Conservation (phyloP, 1,284 basidiomycete species). For the Tilletia indica region DNA sequence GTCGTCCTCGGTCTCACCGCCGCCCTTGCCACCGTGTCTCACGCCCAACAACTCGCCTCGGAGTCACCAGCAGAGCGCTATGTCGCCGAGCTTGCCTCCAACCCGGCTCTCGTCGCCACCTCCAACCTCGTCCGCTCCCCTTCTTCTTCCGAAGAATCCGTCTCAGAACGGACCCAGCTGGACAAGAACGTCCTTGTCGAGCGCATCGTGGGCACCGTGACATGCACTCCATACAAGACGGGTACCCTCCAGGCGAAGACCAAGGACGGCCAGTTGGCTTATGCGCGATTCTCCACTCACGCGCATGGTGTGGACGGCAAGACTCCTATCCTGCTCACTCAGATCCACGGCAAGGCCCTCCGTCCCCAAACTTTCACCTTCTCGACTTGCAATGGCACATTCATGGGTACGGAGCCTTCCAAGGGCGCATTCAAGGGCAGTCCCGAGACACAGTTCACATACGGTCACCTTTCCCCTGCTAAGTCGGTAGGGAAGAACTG, state of each 20-base stretch:
- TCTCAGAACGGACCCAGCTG: background rate
- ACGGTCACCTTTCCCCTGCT: background rate
- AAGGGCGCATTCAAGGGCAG: slow-evolving; percentile 12
- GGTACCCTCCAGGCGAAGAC: slow-evolving; percentile 2
- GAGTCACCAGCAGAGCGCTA: slow-evolving; percentile 4
- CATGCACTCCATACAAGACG: slow-evolving; percentile 5
- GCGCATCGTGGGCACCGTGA: slow-evolving; percentile 16
- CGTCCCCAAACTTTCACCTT: slow-evolving; percentile 8
- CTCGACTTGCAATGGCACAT: background rate
- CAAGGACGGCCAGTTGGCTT: background rate
- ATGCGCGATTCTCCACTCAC: slow-evolving; percentile 1
- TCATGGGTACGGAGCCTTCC: slow-evolving; percentile 9
- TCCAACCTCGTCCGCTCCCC: background rate
- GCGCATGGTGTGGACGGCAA: slow-evolving; percentile 11
- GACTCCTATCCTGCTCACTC: background rate
- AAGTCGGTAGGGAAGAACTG: background rate
- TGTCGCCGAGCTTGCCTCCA: slow-evolving; percentile 3
- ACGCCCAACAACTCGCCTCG: no score
- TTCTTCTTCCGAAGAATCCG: background rate
- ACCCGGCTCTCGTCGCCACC: background rate
- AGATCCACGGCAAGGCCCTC: slow-evolving; percentile 1
- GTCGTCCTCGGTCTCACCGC: no score
- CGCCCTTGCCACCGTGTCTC: no score
- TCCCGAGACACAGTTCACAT: background rate
- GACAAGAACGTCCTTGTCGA: no score